These are phyloP conservation scores for Pelargonium cotyledonis DNA, from an alignment of 441 rosid species.

Conservation along the genomic window DNA sequence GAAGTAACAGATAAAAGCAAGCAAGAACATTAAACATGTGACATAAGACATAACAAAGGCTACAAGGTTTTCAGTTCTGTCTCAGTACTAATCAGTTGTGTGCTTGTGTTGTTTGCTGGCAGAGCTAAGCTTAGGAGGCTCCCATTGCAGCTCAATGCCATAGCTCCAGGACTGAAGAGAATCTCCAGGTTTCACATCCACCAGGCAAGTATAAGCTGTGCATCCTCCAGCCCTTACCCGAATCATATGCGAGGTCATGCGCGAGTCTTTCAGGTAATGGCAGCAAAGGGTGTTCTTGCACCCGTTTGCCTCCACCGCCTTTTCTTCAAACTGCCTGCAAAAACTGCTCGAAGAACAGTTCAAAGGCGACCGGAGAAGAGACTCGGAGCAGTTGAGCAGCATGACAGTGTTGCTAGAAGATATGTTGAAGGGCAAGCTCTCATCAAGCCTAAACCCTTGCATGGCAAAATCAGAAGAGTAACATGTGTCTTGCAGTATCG, in stretches of 20 bases:
- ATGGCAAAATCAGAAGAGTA: conserved; percentile 37
- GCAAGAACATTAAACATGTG: not conserved
- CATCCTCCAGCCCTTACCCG: conserved; percentile 50
- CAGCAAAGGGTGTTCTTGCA: conserved; percentile 48
- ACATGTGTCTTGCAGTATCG: conserved; percentile 32
- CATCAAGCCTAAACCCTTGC: conserved; percentile 45
- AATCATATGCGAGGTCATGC: conserved; percentile 43
- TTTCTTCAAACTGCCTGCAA: conserved; percentile 37
- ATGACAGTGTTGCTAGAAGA: conserved; percentile 51
- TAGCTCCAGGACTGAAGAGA: conserved; percentile 36
- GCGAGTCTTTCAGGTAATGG: conserved; percentile 51
- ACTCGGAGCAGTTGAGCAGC: conserved; percentile 44
- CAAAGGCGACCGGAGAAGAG: conserved; percentile 38
- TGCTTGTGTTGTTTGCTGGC: not conserved
- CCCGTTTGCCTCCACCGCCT: conserved; percentile 21
- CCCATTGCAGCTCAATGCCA: conserved; percentile 58
- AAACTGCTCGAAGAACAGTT: conserved; percentile 43
- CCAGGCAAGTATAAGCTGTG: conserved; percentile 46
- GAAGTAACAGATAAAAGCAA: conserved; percentile 4
- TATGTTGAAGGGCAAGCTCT: conserved; percentile 45
- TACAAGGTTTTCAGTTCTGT: too few species aligned
- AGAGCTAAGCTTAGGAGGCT: conserved; percentile 24
- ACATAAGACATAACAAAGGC: not conserved
- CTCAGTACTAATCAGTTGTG: not conserved
- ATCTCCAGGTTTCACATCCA: conserved; percentile 26